Evolutionary conservation across 2,329 filamentous ascomycete genomes (phyloP), one percentile per base, ranked within the genome.

Genomic region (Fusarium foetens): DNA sequence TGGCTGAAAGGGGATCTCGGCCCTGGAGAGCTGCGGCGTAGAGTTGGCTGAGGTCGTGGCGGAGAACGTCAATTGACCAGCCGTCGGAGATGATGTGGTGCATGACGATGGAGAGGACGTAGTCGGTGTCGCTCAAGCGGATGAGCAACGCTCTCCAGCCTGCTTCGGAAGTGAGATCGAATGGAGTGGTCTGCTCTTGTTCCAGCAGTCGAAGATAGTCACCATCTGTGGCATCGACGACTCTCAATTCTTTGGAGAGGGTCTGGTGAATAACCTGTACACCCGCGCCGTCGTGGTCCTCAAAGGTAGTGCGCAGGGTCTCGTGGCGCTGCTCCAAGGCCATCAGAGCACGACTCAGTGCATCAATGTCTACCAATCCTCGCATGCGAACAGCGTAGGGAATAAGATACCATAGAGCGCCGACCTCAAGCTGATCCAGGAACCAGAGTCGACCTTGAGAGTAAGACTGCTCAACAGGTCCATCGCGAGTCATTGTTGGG

Each of bases 191-290:
- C 12, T 61, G 36, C 23, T 29, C 38, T 25, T 57, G 13, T 13
- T 55, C 19, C 1, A 61, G 38, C 0, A 33, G 31, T 4, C 3
- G 11, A 1, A 31, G 2, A 3, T 45, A 43, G 11, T n/a, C 31
- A 1, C 16, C 5, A 0, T 9, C 49, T 21, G 88, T 89, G 17
- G 94, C 88, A 79, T 97, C 94, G 6, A 97, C 33, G 1, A 71
- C 31, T 16, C 35, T 36, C 6, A 71, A 7, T 7, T 72, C 10
- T 76, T 75, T 1, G 5, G 6, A 11, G 7, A 53, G 52, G 2
- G 12, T 36, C 2, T 58, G 5, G 10, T 65, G 64, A 17, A 60
- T 27, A 6, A 51, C 11, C 3, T 67, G 60, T 0, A 67, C 46
- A 7, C 54, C 53, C 0, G 14, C 17, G 8, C 64, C 64, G 2